Evolutionary conservation across 306 rosid species (phyloP).

Genomic region (Malus asiatica): DNA sequence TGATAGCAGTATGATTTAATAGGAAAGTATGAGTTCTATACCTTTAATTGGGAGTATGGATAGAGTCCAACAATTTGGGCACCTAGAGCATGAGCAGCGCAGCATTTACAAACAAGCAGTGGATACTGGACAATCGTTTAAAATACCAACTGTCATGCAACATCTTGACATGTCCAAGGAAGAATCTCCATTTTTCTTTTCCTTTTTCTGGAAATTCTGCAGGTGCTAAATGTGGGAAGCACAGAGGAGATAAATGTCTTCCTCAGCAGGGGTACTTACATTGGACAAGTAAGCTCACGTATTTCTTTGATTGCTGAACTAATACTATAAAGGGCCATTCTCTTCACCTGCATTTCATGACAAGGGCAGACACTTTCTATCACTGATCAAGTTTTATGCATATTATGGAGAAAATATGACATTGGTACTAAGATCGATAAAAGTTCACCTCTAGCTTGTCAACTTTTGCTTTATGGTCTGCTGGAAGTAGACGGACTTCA

Average conservation of each 20-base stretch:
- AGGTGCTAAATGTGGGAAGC: constrained; percentile 8
- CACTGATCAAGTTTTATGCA: constrained; percentile 7
- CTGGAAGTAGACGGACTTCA: constrained; percentile 68
- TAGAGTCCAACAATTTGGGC: constrained; percentile 5
- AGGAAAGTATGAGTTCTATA: not conserved
- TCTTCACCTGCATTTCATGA: constrained; percentile 64
- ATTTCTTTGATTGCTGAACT: constrained; percentile 71
- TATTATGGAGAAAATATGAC: constrained; percentile 1
- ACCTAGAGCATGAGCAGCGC: constrained; percentile 3
- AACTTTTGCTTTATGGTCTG: constrained; percentile 59
- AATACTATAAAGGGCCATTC: constrained; percentile 66
- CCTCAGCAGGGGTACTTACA: constrained; percentile 35
- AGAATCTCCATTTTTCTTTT: constrained; percentile 10
- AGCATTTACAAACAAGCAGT: constrained; percentile 2
- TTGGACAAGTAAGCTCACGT: constrained; percentile 69
- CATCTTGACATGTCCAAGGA: constrained; percentile 16
- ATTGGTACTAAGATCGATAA: not conserved
- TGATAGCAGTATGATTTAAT: not conserved
- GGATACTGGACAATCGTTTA: not conserved
- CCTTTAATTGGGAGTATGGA: not conserved
- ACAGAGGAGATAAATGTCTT: not conserved
- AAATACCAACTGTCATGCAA: constrained; percentile 10
- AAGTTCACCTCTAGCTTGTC: constrained; percentile 70
- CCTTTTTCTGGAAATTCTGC: not conserved
- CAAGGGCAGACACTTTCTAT: not conserved